These are phyloP conservation scores for Globisporangium sylvaticum DNA, from an alignment of 352 stramenopile genomes.

Conservation along the genomic window DNA sequence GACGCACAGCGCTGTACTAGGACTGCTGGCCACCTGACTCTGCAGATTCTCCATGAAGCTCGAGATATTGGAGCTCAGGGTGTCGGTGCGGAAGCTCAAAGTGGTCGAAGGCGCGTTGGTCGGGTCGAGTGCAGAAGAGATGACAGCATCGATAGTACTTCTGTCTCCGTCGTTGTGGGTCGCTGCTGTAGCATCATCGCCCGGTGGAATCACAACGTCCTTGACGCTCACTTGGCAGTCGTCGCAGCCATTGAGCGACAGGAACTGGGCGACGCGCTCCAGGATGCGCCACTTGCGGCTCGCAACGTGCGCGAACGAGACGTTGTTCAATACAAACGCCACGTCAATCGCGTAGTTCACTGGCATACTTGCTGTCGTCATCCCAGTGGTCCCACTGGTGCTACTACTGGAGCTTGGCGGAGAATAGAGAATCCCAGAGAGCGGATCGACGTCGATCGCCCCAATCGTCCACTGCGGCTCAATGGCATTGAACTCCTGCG, in stretches of 20 bases:
- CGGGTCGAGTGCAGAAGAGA: background rate
- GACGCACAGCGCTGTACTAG: background rate
- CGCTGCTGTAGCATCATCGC: background rate
- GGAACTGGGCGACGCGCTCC: constrained; percentile 2
- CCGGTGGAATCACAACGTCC: background rate
- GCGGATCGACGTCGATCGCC: constrained; percentile 20
- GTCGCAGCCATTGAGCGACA: background rate
- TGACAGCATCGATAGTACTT: background rate
- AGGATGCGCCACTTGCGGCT: constrained; percentile 11
- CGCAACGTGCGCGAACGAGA: constrained; percentile 1
- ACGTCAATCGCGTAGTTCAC: background rate
- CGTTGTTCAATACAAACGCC: background rate
- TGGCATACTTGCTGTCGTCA: background rate
- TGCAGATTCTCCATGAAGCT: background rate
- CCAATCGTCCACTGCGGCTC: constrained; percentile 24
- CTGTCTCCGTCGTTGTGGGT: constrained; percentile 4
- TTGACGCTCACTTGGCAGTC: constrained; percentile 8
- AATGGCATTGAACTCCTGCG: constrained; percentile 9
- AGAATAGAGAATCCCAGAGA: background rate
- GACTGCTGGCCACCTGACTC: background rate
- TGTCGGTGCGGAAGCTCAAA: constrained; percentile 5
- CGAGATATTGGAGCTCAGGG: background rate
- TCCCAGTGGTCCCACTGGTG: background rate
- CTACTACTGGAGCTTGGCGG: background rate
- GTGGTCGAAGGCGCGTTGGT: background rate